These are phyloP conservation scores for Russula griseocarnosa DNA, from an alignment of 768 basidiomycete genomes.

Conservation along the genomic window DNA sequence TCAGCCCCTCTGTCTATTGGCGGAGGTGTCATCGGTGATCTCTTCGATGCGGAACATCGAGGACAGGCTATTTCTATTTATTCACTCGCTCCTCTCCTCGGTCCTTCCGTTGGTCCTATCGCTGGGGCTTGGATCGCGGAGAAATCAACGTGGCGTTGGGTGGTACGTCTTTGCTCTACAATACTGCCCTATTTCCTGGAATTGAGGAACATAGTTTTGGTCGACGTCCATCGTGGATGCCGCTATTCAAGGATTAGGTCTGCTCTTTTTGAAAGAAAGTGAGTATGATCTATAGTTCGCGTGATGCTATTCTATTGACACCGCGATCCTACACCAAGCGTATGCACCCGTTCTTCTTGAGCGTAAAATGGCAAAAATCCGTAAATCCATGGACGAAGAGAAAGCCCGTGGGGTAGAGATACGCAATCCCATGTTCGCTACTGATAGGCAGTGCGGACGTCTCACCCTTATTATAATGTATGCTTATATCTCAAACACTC, in stretches of 20 bases:
- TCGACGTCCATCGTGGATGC: conserved; percentile 58
- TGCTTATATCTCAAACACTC: conserved; percentile 30
- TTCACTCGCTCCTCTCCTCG: conserved; percentile 41
- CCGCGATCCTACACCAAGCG: conserved; percentile 24
- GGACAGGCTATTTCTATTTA: conserved; percentile 64
- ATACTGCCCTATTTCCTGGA: not conserved
- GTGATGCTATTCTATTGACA: not conserved
- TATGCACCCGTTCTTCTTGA: conserved; percentile 39
- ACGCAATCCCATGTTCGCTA: conserved; percentile 45
- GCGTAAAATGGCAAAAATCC: conserved; percentile 49
- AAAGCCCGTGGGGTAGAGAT: conserved; percentile 40
- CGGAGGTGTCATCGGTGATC: conserved; percentile 51
- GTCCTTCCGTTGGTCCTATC: conserved; percentile 62
- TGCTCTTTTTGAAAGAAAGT: conserved; percentile 65
- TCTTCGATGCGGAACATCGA: conserved; percentile 58
- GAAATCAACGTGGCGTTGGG: conserved; percentile 64
- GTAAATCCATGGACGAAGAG: conserved; percentile 46
- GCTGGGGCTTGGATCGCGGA: conserved; percentile 66
- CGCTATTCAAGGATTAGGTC: conserved; percentile 49
- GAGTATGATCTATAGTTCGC: conserved; percentile 25
- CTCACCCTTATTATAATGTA: not conserved
- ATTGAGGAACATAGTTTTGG: conserved; percentile 50
- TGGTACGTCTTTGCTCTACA: conserved; percentile 39
- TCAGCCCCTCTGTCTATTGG: conserved; percentile 64
- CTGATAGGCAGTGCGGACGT: conserved; percentile 42